Evolutionary conservation across 1,284 basidiomycete species (phyloP), one percentile per base, ranked within the genome.

Genomic region (Mrakiaceae sp.): DNA sequence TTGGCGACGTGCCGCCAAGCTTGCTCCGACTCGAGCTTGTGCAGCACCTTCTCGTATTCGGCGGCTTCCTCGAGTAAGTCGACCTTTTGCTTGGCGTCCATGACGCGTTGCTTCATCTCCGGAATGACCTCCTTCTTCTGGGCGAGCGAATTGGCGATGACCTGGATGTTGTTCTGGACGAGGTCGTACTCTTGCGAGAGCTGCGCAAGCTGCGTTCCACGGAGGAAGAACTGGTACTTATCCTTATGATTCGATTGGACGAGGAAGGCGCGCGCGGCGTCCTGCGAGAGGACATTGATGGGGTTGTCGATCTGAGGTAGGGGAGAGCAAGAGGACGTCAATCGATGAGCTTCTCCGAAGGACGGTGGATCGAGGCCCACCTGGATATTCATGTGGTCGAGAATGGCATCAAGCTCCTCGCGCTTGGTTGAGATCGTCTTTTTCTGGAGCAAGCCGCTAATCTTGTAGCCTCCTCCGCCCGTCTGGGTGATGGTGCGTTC

Each of bases 211-310:
- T 93, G 90, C 0, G 95, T 98, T 8, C 96, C 96, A 46, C 86
- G 84, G 54, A 98, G 81, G 82, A 98, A 98, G 75, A 98, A 93
- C 89, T 93, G 72, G 78, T 98, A 98, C 74, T 97, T 93, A 75
- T 94, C 89, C n/a, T 81, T 75, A 2, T 90, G 83, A 59, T 86
- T 83, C 2, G 92, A 88, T 3, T 86, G 84, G 65, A 88, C 87
- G 70, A 99, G 79, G 77, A 98, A 99, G 70, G 90, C 87, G 50
- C 91, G 82, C 2, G 85, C 83, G 58, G 82, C 74, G 81, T 90
- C 90, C 80, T 96, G 93, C 1, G 90, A 95, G 47, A 95, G 80
- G 51, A 98, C 86, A 68, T 93, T 96, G 82, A 98, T 85, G 0
- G 94, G 94, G 71, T 97, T 97, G 74, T 98, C 96, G 67, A 98